Percentiles rank a stretch among this genome's conserved stretches.
Conservation (phyloP, 495 filamentous ascomycete species). For the Jackrogersella multiformis region DNA sequence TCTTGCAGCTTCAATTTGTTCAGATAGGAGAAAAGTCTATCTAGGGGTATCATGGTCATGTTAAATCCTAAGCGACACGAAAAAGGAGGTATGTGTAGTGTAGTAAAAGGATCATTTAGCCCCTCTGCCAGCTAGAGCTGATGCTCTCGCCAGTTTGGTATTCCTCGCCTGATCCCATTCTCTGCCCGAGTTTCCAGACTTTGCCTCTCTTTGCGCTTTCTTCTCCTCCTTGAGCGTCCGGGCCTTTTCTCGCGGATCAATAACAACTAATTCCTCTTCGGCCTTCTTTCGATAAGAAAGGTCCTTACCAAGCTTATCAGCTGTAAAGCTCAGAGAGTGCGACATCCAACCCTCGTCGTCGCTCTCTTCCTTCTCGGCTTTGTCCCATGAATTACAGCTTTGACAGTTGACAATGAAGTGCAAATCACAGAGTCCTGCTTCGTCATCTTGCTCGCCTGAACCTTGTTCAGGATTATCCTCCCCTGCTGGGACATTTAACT, state of each 20-base stretch:
- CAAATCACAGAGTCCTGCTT: slow-evolving; percentile 80
- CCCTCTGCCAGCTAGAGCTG: slow-evolving; percentile 56
- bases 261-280: slow-evolving; percentile 89
- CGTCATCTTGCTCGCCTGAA: slow-evolving; percentile 64
- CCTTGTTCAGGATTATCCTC: slow-evolving; percentile 48
- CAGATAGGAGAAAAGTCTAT: slow-evolving; percentile 14
- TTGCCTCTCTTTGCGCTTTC: slow-evolving; percentile 60
- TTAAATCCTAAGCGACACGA: slow-evolving; percentile 13
- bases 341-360: slow-evolving; percentile 72
- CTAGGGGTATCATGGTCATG: slow-evolving; percentile 28
- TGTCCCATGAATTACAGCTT: slow-evolving; percentile 84
- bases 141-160: slow-evolving; percentile 53
- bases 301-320: slow-evolving; percentile 91
- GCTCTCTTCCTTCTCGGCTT: slow-evolving; percentile 64
- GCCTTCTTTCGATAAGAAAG: slow-evolving; percentile 88
- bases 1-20: slow-evolving; percentile 12
- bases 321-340: slow-evolving; percentile 84
- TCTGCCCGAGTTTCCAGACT: slow-evolving; percentile 59
- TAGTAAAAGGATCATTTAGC: slow-evolving; percentile 46
- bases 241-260: slow-evolving; percentile 90
- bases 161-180: slow-evolving; percentile 65
- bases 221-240: slow-evolving; percentile 73
- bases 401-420: slow-evolving; percentile 95
- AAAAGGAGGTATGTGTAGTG: neutral
- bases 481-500: slow-evolving; percentile 36